Evolutionary conservation across 2,329 filamentous ascomycete species (phyloP).

Genomic region (Sporothrix humicola): DNA sequence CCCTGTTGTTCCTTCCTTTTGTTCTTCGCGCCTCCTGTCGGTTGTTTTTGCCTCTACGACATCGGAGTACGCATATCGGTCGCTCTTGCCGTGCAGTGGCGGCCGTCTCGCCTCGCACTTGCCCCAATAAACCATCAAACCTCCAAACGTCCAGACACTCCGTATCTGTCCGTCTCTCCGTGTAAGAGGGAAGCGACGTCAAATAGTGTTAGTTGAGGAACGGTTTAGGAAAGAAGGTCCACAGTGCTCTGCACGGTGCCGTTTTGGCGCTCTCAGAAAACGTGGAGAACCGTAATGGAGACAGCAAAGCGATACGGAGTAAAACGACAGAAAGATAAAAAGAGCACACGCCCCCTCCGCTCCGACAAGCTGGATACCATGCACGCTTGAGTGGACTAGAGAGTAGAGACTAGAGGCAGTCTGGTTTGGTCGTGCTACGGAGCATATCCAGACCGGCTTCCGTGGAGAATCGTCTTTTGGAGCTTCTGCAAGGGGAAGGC

Average conservation of each 20-base stretch:
- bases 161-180: neutral
- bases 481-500: neutral
- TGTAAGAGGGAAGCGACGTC: constrained; percentile 10
- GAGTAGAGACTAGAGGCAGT: neutral
- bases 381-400: neutral
- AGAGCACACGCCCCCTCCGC: neutral
- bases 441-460: neutral
- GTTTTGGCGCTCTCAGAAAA: neutral
- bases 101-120: neutral
- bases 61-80: neutral
- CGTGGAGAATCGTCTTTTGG: neutral
- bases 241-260: constrained; percentile 30
- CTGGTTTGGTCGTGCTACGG: neutral
- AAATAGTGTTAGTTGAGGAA: neutral
- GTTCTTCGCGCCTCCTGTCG: neutral
- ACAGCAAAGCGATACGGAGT: neutral
- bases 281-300: neutral
- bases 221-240: neutral
- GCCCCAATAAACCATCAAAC: neutral
- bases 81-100: neutral
- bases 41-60: neutral
- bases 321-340: neutral
- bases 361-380: neutral
- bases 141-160: too few species aligned
- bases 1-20: neutral